Evolutionary conservation across 2,329 filamentous ascomycete genomes (phyloP), one percentile per base, ranked within the genome.

Genomic region (Colletotrichum aenigma): DNA sequence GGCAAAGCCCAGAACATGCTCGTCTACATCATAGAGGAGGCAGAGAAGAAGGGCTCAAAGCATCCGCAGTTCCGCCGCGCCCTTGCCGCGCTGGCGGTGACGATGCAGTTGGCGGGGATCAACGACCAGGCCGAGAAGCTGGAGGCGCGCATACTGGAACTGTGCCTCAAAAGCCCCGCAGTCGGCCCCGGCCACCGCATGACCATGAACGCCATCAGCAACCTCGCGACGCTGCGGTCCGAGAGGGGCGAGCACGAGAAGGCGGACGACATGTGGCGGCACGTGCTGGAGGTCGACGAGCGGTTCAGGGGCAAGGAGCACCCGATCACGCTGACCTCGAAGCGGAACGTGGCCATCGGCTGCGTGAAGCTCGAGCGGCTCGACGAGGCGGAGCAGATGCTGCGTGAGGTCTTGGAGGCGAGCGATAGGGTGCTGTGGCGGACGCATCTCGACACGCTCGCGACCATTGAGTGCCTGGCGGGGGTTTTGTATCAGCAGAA

Each of bases 351-450:
- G 15, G 73, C 69, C 0, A 18, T 43, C 6, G 73, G 66, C 0
- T 68, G 38, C 30, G 58, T 56, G n/a, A 73, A 84, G 71, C 78
- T 85, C 6, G 81, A 81, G 58, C 82, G 82, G 0, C 84, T 85
- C 26, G 79, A 76, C 18, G 82, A 85, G 52, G 85, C 83, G 0
- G 79, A 81, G 32, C 26, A 55, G 21, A 79, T 84, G 76, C 78
- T 84, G 2, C 78, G 78, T 1, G 79, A 82, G 7, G 81, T 81
- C 5, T 71, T 85, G 18, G 61, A 69, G 1, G 26, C 38, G 1
- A 66, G 70, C 9, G 70, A 71, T 2, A 67, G 16, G 28, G n/a
- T 71, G 18, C 26, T 71, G 7, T 66, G 70, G 62, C 48, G 62
- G 15, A 36, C 34, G 7, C 70, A 71, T 32, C 26, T 58, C 9